These are phyloP conservation scores for Citrus sinensis DNA, from an alignment of 345 rosid genomes.

Conservation along the genomic window DVS_A1.0 CM039168.1:2443501-2444000, in stretches of 20 bases:
- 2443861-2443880: constrained; percentile 64
- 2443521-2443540: constrained; percentile 81
- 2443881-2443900: constrained; percentile 45
- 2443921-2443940: constrained; percentile 68
- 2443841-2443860: constrained; percentile 75
- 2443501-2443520: constrained; percentile 74
- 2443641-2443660: constrained; percentile 52
- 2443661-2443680: constrained; percentile 73
- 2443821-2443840: constrained; percentile 54
- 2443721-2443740: constrained; percentile 45
- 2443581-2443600: constrained; percentile 17
- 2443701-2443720: constrained; percentile 64
- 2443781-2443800: constrained; percentile 66
- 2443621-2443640: constrained; percentile 10
- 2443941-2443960: constrained; percentile 55
- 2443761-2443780: constrained; percentile 56
- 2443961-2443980: constrained; percentile 33
- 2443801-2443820: constrained; percentile 92
- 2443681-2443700: constrained; percentile 76
- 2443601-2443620: constrained; percentile 11
- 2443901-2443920: constrained; percentile 55
- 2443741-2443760: constrained; percentile 37
- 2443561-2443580: constrained; percentile 37
- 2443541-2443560: constrained; percentile 69
- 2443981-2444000: constrained; percentile 68